Base-by-base conservation (phyloP, 352 stramenopile genomes). In the Pythium aphanidermatum region DNA sequence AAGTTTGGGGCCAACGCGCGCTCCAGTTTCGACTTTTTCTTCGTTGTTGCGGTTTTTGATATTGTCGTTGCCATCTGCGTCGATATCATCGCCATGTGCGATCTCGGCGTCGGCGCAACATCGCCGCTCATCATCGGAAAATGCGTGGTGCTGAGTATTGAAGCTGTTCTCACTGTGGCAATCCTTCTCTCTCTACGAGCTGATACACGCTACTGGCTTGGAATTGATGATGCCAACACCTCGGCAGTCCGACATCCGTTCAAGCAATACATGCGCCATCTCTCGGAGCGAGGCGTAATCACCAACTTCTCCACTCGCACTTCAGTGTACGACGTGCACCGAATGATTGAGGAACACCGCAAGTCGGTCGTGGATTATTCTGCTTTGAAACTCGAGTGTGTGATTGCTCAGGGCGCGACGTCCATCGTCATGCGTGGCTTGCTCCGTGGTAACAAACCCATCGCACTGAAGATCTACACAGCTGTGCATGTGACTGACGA, bases 391-490 rank as follows among this genome's bases (percentile, higher is more conserved):
- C 63, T 94, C 24, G 70, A 91, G 21, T 83, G 75, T 32, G 83
- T 91, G 24, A 75, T 94, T 30, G 79, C 75, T 0, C 77, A 94
- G 29, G 79, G 79, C 16, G 74, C 79, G 5, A 94, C 79, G 11
- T 84, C 77, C 9, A 85, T 94, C 46, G 82, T 94, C 14, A 88
- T 94, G 69, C 73, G 78, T 10, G 82, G 82, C 9, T 57, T 64
- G 0, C 35, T 94, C 21, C 70, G 79, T 11, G 51, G 68, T 3
- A 72, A 64, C 37, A 64, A 64, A 2, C 55, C 78, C 11, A 88
- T 92, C 17, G 82, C 82, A 4, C 69, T 93, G 27, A 93, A 93
- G 55, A 88, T 93, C 38, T 93, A 92, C 63, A 91, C 80, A 11
- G 69, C 79, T 20, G 74, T 90, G 4, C 78, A 89, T 35, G 79